Percentiles rank a stretch among this genome's conserved stretches.
Evolutionary conservation across 345 rosid species (phyloP).

Genomic region (Aquilaria yunnanensis): DNA sequence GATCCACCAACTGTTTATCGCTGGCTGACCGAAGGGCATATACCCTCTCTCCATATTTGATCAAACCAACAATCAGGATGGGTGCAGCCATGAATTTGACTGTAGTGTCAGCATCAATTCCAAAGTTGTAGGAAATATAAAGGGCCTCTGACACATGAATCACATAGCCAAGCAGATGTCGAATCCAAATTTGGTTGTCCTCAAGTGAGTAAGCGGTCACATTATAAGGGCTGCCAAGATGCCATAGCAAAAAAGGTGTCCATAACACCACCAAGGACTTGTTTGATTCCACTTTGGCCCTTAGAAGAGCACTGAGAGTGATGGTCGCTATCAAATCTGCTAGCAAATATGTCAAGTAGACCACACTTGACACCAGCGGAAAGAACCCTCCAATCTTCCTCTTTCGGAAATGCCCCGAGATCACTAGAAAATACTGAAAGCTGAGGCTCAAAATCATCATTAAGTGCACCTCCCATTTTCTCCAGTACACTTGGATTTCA

Average conservation of each 20-base stretch:
- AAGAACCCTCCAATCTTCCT: neutral
- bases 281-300: neutral
- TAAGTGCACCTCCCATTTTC: constrained; percentile 22
- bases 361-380: neutral
- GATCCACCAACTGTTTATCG: constrained; percentile 21
- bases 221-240: constrained; percentile 23
- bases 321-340: constrained; percentile 25
- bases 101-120: neutral
- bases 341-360: constrained; percentile 22
- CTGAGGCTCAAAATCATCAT: constrained; percentile 16
- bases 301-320: constrained; percentile 22
- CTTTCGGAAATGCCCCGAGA: constrained; percentile 5
- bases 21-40: constrained; percentile 37
- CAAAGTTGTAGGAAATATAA: constrained; percentile 28
- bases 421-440: constrained; percentile 17
- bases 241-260: constrained; percentile 29
- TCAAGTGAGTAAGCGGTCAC: constrained; percentile 25
- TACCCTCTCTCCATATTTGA: constrained; percentile 39
- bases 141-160: constrained; percentile 14
- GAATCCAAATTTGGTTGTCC: constrained; percentile 34
- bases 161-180: constrained; percentile 16
- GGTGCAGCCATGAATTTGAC: constrained; percentile 17
- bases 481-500: constrained; percentile 7
- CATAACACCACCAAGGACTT: constrained; percentile 4
- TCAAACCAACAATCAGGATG: constrained; percentile 29